Base-by-base conservation (phyloP, 495 filamentous ascomycete genomes). In the Neurospora hispaniola region DNA sequence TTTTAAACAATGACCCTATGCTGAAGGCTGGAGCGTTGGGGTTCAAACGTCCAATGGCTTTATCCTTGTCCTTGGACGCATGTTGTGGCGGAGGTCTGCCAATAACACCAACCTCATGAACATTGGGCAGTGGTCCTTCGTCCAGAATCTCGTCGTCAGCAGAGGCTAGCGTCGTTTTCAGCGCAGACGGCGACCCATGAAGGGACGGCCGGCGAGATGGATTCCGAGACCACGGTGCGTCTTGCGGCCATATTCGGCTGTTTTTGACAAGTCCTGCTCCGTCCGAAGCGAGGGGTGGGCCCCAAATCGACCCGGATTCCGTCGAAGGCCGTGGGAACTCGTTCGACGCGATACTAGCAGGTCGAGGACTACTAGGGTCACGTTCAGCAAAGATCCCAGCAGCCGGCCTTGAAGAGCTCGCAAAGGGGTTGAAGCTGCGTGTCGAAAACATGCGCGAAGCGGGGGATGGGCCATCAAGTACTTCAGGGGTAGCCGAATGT, bases 251-350 rank as follows among this genome's bases (percentile, higher is more conserved):
- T 39, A 86, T 75, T 35, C 84, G 78, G 43, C 79, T 84, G 11
- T 76, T 77, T 35, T 82, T 80, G 38, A 72, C 75, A n/a, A 78
- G 71, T 10, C 71, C 68, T 9, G 73, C 48, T 2, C 69, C 62
- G n/a, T 81, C 80, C 2, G 54, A 71, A 9, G 69, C 73, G 8
- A 77, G 76, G 1, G 74, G 79, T 3, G 80, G 80, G n/a, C 79
- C 80, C 85, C 85, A 86, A 62, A 86, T 86, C 41, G 82, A 84
- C 16, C 79, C 88, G 39, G 90, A 92, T 66, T 96, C 93, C 10
- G 90, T 93, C 3, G 93, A 95, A 1, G 93, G 93, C 72, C 92
- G 87, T 2, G 92, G 91, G 66, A 95, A 85, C 70, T 96, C 93
- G 70, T 90, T 90, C 0, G 93, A 94, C 9, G 92, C 90, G 39